phyloP scores from a whole-genome alignment of 768 basidiomycete species.

The Tephrocybe rancida region DNA sequence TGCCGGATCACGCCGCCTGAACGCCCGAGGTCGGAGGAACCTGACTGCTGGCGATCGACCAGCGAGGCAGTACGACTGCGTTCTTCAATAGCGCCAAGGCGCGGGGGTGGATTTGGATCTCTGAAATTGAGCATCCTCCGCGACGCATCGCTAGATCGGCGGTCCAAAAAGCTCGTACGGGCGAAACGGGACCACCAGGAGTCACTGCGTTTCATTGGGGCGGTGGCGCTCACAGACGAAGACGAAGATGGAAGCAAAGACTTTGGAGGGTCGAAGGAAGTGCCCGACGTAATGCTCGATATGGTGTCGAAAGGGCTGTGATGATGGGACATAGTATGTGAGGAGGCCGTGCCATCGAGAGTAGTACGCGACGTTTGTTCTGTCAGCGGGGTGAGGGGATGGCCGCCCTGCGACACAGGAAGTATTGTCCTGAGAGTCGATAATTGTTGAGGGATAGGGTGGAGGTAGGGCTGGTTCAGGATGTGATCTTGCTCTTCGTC shows the following conservation, averaged over 20 bases:
- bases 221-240: constrained; percentile 43
- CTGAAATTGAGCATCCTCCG: constrained; percentile 56
- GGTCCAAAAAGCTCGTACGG: constrained; percentile 64
- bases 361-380: constrained; percentile 38
- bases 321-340: constrained; percentile 26
- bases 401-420: constrained; percentile 32
- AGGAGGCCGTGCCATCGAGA: constrained; percentile 26
- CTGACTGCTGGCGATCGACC: constrained; percentile 14
- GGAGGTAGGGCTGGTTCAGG: constrained; percentile 10
- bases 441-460: constrained; percentile 19
- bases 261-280: constrained; percentile 26
- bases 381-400: constrained; percentile 40
- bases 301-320: constrained; percentile 27
- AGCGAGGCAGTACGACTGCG: constrained; percentile 35
- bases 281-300: constrained; percentile 27
- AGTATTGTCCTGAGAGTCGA: constrained; percentile 31
- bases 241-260: constrained; percentile 33
- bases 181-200: constrained; percentile 82
- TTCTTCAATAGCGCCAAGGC: constrained; percentile 62
- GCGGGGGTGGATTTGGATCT: constrained; percentile 80
- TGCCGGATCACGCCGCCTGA: not conserved
- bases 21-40: constrained; percentile 10
- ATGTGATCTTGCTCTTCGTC: constrained; percentile 6
- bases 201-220: constrained; percentile 63
- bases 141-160: constrained; percentile 44